phyloP scores from a whole-genome alignment of 225 moss, liverwort and hornwort genomes.

The Climacium dendroides region DNA sequence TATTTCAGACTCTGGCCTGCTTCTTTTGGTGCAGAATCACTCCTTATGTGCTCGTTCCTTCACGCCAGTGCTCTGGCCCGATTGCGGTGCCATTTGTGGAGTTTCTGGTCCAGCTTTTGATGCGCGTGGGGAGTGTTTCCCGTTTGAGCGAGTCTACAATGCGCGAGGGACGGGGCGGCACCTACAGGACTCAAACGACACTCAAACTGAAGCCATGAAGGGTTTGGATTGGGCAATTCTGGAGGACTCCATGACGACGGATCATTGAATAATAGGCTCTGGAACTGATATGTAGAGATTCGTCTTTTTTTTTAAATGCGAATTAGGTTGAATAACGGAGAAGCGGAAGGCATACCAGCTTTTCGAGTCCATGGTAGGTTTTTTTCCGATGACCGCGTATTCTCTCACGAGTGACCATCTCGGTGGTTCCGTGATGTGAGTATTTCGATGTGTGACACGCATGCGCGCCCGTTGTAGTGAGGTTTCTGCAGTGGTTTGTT shows the following conservation, averaged over 20 bases:
- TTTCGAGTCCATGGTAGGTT: background rate
- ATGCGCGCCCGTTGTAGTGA: background rate
- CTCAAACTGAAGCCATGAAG: background rate
- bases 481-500: background rate
- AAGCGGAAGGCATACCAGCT: background rate
- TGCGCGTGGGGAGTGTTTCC: background rate
- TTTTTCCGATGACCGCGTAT: background rate
- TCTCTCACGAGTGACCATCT: background rate
- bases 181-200: background rate
- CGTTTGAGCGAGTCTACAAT: background rate
- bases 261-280: background rate
- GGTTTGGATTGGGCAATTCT: slow-evolving; percentile 2
- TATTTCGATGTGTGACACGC: background rate
- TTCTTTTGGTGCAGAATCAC: background rate
- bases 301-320: background rate
- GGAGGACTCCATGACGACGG: background rate
- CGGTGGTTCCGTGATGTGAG: background rate
- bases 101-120: background rate
- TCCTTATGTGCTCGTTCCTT: background rate
- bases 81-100: background rate
- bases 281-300: background rate
- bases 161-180: background rate
- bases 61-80: background rate
- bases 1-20: background rate
- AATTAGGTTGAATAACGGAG: background rate